These are phyloP conservation scores for Cantharellus anzutake DNA, from an alignment of 768 basidiomycete species.

Conservation along the genomic window DNA sequence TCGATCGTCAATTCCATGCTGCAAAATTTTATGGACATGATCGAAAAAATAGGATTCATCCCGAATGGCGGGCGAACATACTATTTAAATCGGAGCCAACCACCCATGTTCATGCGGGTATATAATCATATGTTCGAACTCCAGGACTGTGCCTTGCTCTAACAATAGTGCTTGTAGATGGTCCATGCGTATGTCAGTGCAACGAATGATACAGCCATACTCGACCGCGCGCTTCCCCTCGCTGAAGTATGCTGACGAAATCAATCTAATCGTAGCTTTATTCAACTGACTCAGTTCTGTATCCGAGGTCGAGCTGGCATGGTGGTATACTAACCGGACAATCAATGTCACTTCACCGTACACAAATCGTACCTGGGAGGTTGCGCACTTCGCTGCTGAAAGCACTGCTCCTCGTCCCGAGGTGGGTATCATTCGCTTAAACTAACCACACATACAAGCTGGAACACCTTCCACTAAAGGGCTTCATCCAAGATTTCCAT, in stretches of 20 bases:
- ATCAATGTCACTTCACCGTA: slow-evolving; percentile 47
- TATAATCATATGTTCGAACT: background rate
- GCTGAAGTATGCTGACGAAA: slow-evolving; percentile 39
- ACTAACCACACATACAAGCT: background rate
- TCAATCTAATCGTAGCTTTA: background rate
- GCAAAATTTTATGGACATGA: slow-evolving; percentile 90
- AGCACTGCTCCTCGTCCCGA: slow-evolving; percentile 84
- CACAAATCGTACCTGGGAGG: slow-evolving; percentile 40
- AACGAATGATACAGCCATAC: slow-evolving; percentile 55
- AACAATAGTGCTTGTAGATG: slow-evolving; percentile 36
- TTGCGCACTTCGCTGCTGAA: slow-evolving; percentile 58
- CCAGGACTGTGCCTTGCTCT: background rate
- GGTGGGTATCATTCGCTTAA: slow-evolving; percentile 27
- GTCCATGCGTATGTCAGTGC: slow-evolving; percentile 60
- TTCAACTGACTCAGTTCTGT: background rate
- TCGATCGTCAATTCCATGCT: slow-evolving; percentile 55
- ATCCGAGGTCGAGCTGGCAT: slow-evolving; percentile 50
- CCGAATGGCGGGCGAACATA: slow-evolving; percentile 90
- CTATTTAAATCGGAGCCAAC: slow-evolving; percentile 80
- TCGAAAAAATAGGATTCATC: slow-evolving; percentile 70
- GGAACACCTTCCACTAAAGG: slow-evolving; percentile 6
- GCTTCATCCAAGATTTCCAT: slow-evolving; percentile 42
- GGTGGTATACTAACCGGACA: slow-evolving; percentile 67
- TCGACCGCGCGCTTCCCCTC: slow-evolving; percentile 62
- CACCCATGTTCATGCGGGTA: slow-evolving; percentile 72